Evolutionary conservation across 2,329 filamentous ascomycete species (phyloP), one percentile per base, ranked within the genome.

Genomic region (Cladorrhinum sp.): DNA sequence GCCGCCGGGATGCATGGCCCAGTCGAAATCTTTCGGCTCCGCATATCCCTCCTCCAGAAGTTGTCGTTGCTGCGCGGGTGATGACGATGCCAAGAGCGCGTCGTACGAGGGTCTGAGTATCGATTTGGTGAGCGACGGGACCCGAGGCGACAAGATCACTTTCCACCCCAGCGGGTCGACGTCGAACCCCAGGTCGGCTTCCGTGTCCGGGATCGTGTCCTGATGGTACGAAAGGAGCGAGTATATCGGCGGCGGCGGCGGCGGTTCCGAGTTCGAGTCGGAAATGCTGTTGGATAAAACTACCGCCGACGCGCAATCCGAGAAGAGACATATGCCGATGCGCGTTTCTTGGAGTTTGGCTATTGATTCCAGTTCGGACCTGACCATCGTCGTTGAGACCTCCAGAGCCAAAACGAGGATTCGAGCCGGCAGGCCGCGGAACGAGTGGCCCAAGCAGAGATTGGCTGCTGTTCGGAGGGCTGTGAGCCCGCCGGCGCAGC

Each of bases 1-100:
- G 18, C 88, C 88, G 3, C 88, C 88, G 0, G 88, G 88, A 66
- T 91, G 88, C 70, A 91, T 81, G 0, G 87, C 88, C 88, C 88
- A 91, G 75, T 91, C 88, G 65, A 89, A 89, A 62, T 88, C 83
- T 0, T 77, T 71, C 0, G 86, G 76, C 0, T 71, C 65, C n/a
- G 72, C 69, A 66, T 81, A 81, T 7, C n/a, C n/a, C n/a, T 72
- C 67, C 4, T 71, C 68, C 0, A 83, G 81, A 2, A 85, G 72
- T 1, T 74, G 64, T n/a, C n/a, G n/a, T n/a, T n/a, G n/a, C n/a
- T n/a, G n/a, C n/a, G n/a, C n/a, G 1, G 76, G 75, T 8, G 61
- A 46, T 3, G 64, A 70, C 7, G 79, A 79, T 5, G 79, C 73
- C 30, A 87, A 69, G 14, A 89, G 77, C 24, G 82, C 77, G 16